These are phyloP conservation scores for Termitomyces sp. DNA, from an alignment of 768 basidiomycete genomes.

Conservation along the genomic window DNA sequence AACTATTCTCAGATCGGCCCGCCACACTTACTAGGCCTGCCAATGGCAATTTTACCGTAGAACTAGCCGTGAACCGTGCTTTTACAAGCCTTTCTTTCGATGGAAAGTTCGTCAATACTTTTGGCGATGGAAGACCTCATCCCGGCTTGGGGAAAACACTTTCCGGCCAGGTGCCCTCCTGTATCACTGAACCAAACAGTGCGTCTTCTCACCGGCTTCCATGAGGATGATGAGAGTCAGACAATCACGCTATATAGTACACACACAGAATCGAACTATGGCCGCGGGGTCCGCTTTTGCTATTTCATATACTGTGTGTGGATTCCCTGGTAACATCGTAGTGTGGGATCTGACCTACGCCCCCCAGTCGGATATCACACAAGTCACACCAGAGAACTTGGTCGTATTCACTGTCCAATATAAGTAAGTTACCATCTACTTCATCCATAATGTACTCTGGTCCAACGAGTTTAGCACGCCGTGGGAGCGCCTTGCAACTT, in stretches of 20 bases:
- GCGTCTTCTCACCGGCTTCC: slow-evolving; percentile 12
- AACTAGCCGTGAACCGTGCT: slow-evolving; percentile 46
- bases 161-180: slow-evolving; percentile 30
- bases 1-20: not conserved
- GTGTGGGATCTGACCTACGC: not conserved
- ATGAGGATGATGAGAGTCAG: not conserved
- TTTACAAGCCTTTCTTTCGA: slow-evolving; percentile 38
- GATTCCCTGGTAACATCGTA: not conserved
- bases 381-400: slow-evolving; percentile 44
- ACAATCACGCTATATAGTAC: slow-evolving; percentile 29
- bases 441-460: not conserved
- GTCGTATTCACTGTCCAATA: slow-evolving; percentile 46
- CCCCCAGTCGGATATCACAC: slow-evolving; percentile 37
- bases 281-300: slow-evolving; percentile 53
- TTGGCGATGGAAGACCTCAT: slow-evolving; percentile 40
- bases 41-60: slow-evolving; percentile 41
- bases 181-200: slow-evolving; percentile 48
- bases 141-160: slow-evolving; percentile 22
- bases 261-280: slow-evolving; percentile 44
- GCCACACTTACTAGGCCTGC: slow-evolving; percentile 30
- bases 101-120: slow-evolving; percentile 30
- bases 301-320: slow-evolving; percentile 42
- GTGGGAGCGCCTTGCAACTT: slow-evolving; percentile 41
- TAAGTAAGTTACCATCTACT: slow-evolving; percentile 25
- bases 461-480: slow-evolving; percentile 34